Evolutionary conservation across 1,284 basidiomycete species (phyloP), one percentile per base, ranked within the genome.

Genomic region (Sporisorium reilianum): DNA sequence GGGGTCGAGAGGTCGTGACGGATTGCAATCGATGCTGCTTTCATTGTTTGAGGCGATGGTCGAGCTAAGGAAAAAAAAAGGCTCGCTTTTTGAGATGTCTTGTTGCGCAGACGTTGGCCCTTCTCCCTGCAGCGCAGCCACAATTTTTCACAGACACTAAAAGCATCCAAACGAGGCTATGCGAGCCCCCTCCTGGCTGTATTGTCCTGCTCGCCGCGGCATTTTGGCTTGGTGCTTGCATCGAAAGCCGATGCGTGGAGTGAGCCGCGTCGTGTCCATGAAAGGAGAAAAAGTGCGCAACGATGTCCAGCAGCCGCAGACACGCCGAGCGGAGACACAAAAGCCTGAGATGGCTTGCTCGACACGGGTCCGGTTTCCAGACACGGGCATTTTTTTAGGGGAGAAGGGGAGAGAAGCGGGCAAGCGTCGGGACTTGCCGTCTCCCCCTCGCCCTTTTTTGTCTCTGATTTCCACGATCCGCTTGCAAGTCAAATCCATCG

Each of bases 41-140:
- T 41, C 38, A 41, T 41, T 20, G 16, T 14, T 5, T 18, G 16
- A 16, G 28, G 22, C 41, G 41, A 42, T 2, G 3, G 41, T 7
- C 41, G 41, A 41, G 40, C 40, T 20, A 20, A 20, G 11, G 40
- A 20, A 34, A 34, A 8, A 10, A n/a, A n/a, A n/a, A n/a, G n/a
- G n/a, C n/a, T n/a, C n/a, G n/a, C n/a, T n/a, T n/a, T n/a, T n/a
- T n/a, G n/a, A n/a, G n/a, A n/a, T n/a, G n/a, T n/a, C n/a, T n/a
- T n/a, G n/a, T n/a, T n/a, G n/a, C n/a, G n/a, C n/a, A n/a, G n/a
- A n/a, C n/a, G n/a, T 16, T 14, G 23, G 5, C 42, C 16, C 22
- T 45, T 25, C 42, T 26, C 42, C 42, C 42, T 45, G 42, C 42
- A 45, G 5, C 28, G 42, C 22, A 41, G 38, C 38, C 38, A 41